Percentiles rank a stretch among this genome's conserved stretches.
These are phyloP conservation scores for Fraxinus sp. DNA, from an alignment of 305 asterid species.

Conservation along the genomic window DNA sequence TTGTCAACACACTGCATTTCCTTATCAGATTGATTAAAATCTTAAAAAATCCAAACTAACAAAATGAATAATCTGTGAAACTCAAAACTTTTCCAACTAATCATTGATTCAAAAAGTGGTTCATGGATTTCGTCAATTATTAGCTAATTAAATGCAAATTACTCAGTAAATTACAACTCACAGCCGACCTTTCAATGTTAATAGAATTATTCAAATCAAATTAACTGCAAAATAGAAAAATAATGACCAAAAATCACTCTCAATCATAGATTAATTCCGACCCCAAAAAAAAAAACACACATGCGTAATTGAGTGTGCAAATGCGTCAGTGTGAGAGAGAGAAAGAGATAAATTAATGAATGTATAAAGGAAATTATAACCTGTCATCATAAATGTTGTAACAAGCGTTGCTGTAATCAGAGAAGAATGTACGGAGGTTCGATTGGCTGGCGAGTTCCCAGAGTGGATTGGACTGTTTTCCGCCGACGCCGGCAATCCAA, in stretches of 20 bases:
- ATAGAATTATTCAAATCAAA: neutral
- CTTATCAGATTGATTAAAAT: conserved; percentile 21
- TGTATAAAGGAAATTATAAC: conserved; percentile 23
- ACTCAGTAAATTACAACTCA: neutral
- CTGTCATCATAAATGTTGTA: conserved; percentile 21
- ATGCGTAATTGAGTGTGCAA: neutral
- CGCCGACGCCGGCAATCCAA: neutral
- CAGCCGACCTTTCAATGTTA: neutral
- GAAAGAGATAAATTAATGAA: neutral
- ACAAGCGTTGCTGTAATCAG: neutral
- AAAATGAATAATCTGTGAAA: neutral
- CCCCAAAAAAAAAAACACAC: neutral
- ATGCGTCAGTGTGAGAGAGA: neutral
- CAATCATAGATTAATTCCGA: neutral
- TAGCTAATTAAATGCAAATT: neutral
- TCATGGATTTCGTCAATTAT: neutral
- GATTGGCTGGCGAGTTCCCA: neutral
- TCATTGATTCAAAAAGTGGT: neutral
- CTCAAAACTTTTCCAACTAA: neutral
- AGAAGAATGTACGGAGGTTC: neutral
- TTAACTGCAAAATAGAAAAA: neutral
- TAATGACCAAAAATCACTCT: neutral
- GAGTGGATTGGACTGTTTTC: neutral
- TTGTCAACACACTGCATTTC: conserved; percentile 25
- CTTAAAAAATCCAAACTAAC: neutral